Evolutionary conservation across 2,329 filamentous ascomycete genomes (phyloP), one percentile per base, ranked within the genome.

Genomic region (Talaromyces sp.): DNA sequence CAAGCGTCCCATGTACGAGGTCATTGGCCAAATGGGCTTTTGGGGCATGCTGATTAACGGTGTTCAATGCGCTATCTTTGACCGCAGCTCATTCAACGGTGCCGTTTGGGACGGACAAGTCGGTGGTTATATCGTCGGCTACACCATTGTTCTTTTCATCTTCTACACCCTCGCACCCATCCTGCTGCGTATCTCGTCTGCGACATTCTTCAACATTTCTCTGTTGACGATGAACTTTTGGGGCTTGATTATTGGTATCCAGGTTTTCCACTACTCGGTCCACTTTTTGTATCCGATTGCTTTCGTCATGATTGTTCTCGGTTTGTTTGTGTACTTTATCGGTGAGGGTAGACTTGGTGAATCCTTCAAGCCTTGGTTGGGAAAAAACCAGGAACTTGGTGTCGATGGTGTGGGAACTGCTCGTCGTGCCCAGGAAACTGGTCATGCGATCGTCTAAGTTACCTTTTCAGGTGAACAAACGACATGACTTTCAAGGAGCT

Each of bases 161-260:
- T 98, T 99, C 80, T 98, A 99, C 82, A 88, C 88, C 4, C 82
- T 95, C 4, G 93, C 91, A 0, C 95, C 95, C 0, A 81, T 98
- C 63, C 85, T 98, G 68, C 88, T 98, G 79, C 91, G 95, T 69
- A 90, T 98, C 82, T 90, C 90, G 35, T 91, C 87, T 14, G 95
- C 95, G 2, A 94, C 93, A 19, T 97, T 98, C 81, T 96, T 97
- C 83, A 96, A 99, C 78, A 96, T 98, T 73, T 94, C 90, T 8
- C 82, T 99, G 68, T 83, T 99, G 67, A 98, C 95, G 1, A 92
- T 89, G 72, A 97, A 96, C 79, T 98, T 98, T 81, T 98, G 95
- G 95, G 93, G 93, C 69, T 90, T 96, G 68, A 90, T 96, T 70
- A 94, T 99, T 71, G 95, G 95, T 60, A 87, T 96, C 70, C 85